Conservation (phyloP, 139 green algal genomes). For the Parachlorella kessleri region DNA sequence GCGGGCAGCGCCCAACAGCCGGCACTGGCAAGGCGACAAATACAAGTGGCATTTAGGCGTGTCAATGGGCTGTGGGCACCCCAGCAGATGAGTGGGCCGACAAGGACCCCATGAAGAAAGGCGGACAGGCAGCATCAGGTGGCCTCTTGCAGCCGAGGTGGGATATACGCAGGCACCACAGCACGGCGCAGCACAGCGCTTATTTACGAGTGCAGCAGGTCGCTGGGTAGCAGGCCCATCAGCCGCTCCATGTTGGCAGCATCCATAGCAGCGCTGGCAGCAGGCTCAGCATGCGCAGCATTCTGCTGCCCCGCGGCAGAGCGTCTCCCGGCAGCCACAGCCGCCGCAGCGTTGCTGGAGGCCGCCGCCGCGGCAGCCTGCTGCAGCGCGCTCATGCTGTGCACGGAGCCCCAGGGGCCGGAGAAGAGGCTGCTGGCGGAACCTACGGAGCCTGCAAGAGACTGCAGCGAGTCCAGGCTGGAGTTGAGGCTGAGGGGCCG, state of each 20-base stretch:
- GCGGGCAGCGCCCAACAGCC: no score
- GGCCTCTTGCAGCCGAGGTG: no score
- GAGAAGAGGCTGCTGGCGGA: background rate
- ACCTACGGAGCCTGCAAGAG: no score
- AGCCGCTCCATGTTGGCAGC: constrained; percentile 3
- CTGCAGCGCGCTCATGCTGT: background rate
- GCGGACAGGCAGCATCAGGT: no score
- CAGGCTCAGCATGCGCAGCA: background rate
- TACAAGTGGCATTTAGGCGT: no score
- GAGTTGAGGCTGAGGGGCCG: background rate
- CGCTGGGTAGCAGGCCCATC: constrained; percentile 2
- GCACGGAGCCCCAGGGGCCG: background rate
- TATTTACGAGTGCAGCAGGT: constrained; percentile 11
- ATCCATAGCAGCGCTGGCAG: background rate
- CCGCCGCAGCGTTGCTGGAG: background rate
- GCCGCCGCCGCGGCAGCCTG: background rate
- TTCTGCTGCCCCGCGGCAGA: background rate
- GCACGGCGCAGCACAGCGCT: no score
- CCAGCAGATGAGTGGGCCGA: no score
- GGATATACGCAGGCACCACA: no score
- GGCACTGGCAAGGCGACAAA: no score
- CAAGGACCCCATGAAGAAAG: no score
- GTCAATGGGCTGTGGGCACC: no score
- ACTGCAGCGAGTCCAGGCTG: background rate
- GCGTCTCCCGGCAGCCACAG: background rate